These are phyloP conservation scores for Tilletia walkeri DNA, from an alignment of 1,284 basidiomycete genomes.

Conservation along the genomic window DNA sequence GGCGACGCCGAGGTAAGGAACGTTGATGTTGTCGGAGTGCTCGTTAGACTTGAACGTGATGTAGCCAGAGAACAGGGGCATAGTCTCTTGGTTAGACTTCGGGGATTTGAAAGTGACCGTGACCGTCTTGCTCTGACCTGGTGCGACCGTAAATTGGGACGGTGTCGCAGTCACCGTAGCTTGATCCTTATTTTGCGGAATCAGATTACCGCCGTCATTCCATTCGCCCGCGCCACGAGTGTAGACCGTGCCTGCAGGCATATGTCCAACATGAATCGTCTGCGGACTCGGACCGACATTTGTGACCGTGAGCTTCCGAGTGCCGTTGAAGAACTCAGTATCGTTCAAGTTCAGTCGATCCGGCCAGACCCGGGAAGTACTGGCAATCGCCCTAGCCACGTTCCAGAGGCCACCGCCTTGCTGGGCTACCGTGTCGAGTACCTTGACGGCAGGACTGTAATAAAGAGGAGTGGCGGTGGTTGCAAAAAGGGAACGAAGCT, in stretches of 20 bases:
- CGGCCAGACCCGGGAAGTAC: conserved; percentile 62
- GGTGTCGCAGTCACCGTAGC: conserved; percentile 60
- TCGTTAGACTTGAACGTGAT: neutral
- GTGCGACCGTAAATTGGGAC: conserved; percentile 53
- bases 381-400: conserved; percentile 65
- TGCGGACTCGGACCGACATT: conserved; percentile 40
- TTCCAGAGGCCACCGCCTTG: conserved; percentile 71
- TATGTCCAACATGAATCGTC: conserved; percentile 40
- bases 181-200: conserved; percentile 59
- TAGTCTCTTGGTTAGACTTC: conserved; percentile 59
- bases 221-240: conserved; percentile 33
- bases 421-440: conserved; percentile 65
- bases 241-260: conserved; percentile 55
- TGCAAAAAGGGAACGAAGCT: conserved; percentile 63
- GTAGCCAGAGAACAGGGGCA: conserved; percentile 60
- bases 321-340: conserved; percentile 59
- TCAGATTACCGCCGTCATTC: conserved; percentile 41
- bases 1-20: conserved; percentile 61
- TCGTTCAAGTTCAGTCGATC: conserved; percentile 69
- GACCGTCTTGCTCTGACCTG: conserved; percentile 53
- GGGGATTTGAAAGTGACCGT: conserved; percentile 59
- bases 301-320: conserved; percentile 35
- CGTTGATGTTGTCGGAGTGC: neutral
- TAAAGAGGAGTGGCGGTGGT: conserved; percentile 63
- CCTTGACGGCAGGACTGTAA: conserved; percentile 59